These are phyloP conservation scores for Plicaturopsis crispa DNA, from an alignment of 768 basidiomycete species.

Conservation along the genomic window DNA sequence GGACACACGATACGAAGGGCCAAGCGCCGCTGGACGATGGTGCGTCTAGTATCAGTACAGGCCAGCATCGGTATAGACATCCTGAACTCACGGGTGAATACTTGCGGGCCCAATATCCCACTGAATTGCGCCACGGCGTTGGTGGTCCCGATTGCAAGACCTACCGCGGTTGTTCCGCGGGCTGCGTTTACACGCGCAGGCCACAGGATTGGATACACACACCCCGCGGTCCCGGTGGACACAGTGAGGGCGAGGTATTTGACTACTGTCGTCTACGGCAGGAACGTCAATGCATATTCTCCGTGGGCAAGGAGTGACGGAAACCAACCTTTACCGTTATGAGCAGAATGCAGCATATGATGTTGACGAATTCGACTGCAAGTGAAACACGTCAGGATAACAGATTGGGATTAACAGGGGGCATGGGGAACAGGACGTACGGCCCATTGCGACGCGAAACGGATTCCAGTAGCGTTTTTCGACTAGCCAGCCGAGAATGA, in stretches of 20 bases:
- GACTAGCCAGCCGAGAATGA: slow-evolving; percentile 11
- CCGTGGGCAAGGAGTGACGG: too few relatives aligned
- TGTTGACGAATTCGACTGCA: slow-evolving; percentile 12
- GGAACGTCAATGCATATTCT: neutral
- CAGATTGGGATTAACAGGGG: neutral
- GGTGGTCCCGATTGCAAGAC: slow-evolving; percentile 13
- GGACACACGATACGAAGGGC: slow-evolving; percentile 9
- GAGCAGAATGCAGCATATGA: slow-evolving; percentile 12
- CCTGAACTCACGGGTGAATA: slow-evolving; percentile 10
- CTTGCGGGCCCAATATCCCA: slow-evolving; percentile 15
- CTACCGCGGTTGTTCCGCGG: slow-evolving; percentile 14
- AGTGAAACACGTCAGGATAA: too few relatives aligned
- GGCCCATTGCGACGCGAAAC: slow-evolving; percentile 10
- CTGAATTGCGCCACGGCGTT: slow-evolving; percentile 14
- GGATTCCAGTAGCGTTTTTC: slow-evolving; percentile 11
- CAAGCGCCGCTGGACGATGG: slow-evolving; percentile 1
- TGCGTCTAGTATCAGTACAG: neutral
- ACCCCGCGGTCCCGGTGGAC: slow-evolving; percentile 13
- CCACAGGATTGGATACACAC: slow-evolving; percentile 15
- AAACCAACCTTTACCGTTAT: slow-evolving; percentile 12
- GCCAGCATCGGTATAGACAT: neutral
- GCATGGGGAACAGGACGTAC: neutral
- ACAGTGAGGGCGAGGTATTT: slow-evolving; percentile 13
- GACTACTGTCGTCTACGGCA: slow-evolving; percentile 5
- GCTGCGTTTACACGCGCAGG: slow-evolving; percentile 14